phyloP scores from a whole-genome alignment of 768 basidiomycete species.

The Naganishia kalamii region DNA sequence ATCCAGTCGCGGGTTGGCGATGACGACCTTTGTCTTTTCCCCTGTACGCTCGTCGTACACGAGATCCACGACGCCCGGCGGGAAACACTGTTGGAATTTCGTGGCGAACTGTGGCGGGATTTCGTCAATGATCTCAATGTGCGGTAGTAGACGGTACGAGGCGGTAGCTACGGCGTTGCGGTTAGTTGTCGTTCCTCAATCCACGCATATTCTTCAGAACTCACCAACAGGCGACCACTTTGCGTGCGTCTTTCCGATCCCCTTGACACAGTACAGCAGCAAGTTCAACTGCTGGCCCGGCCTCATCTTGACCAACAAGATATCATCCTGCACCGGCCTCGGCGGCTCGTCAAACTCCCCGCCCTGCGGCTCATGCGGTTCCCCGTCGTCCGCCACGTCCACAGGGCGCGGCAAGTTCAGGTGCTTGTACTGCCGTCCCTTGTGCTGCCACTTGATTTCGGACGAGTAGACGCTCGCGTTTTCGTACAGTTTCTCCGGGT shows the following conservation, averaged over 20 bases:
- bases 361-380: slow-evolving; percentile 9
- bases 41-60: slow-evolving; percentile 48
- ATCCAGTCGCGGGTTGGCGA: slow-evolving; percentile 63
- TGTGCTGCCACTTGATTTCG: slow-evolving; percentile 64
- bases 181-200: not conserved
- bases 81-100: slow-evolving; percentile 83
- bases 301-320: slow-evolving; percentile 81
- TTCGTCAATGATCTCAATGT: slow-evolving; percentile 65
- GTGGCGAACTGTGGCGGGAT: slow-evolving; percentile 69
- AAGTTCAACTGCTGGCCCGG: slow-evolving; percentile 82
- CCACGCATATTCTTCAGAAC: slow-evolving; percentile 16
- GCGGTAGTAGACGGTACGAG: slow-evolving; percentile 84
- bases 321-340: slow-evolving; percentile 66
- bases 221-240: slow-evolving; percentile 92
- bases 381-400: slow-evolving; percentile 1
- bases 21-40: slow-evolving; percentile 53
- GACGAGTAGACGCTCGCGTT: slow-evolving; percentile 51
- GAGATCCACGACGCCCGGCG: slow-evolving; percentile 53
- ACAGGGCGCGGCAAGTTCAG: slow-evolving; percentile 48
- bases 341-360: slow-evolving; percentile 51
- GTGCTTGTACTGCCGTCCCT: slow-evolving; percentile 67
- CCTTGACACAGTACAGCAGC: slow-evolving; percentile 85
- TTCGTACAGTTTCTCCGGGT: slow-evolving; percentile 62
- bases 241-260: slow-evolving; percentile 87
- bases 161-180: slow-evolving; percentile 64